Percentiles rank a stretch among this genome's conserved stretches.
phyloP scores from a whole-genome alignment of 78 protist genomes.

The Dictyostelium discoideum region dicty_2.7 NC_007088.5:2308501-2309000 shows the following conservation, averaged over 20 bases:
- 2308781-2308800: not conserved
- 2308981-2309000: not conserved
- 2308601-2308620: constrained; percentile 3
- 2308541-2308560: not conserved
- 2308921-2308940: not conserved
- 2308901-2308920: not conserved
- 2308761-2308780: not conserved
- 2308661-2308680: not conserved
- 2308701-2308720: not conserved
- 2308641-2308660: not conserved
- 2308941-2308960: not conserved
- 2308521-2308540: not conserved
- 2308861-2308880: no score
- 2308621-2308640: not conserved
- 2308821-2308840: not conserved
- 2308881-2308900: not conserved
- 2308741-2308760: not conserved
- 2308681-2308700: not conserved
- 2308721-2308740: not conserved
- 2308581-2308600: not conserved
- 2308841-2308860: not conserved
- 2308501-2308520: not conserved
- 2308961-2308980: not conserved
- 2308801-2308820: not conserved
- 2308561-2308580: not conserved